Conservation (phyloP, 345 rosid species). For the Eucalyptus cloeziana region DNA sequence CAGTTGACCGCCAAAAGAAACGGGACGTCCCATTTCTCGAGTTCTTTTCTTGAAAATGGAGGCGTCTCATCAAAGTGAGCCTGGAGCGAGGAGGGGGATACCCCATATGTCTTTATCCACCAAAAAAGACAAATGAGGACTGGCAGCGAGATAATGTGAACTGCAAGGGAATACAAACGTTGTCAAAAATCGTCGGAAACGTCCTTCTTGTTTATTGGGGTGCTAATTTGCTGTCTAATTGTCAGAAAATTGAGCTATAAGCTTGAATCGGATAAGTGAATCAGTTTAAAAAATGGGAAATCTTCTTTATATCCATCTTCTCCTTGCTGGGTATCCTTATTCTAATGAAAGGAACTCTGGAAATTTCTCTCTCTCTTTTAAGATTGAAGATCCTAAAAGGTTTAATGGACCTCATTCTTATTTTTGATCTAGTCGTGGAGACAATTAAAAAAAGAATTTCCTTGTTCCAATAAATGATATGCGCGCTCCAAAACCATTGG, state of each 20-base stretch:
- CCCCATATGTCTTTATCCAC: not conserved
- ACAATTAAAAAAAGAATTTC: no score
- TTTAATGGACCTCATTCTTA: no score
- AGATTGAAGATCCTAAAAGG: no score
- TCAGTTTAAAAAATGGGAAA: not conserved
- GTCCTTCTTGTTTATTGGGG: not conserved
- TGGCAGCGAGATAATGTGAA: no score
- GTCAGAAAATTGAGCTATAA: not conserved
- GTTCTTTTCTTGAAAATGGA: not conserved
- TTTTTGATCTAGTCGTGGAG: no score
- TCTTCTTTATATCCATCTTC: not conserved
- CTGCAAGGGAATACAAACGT: not conserved
- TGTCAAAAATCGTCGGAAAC: accelerated
- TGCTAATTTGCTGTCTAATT: not conserved
- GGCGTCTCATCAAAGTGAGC: not conserved
- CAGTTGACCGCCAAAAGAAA: not conserved
- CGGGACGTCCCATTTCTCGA: not conserved
- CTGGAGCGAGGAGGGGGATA: not conserved
- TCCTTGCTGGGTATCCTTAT: not conserved
- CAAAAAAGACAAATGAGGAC: not conserved
- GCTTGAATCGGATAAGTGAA: not conserved
- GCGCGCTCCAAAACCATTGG: no score
- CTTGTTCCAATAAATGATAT: no score
- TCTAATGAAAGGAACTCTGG: not conserved
- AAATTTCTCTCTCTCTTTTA: no score